These are phyloP conservation scores for Pseudogymnoascus sp. DNA, from an alignment of 2,329 filamentous ascomycete species.

Conservation along the genomic window DNA sequence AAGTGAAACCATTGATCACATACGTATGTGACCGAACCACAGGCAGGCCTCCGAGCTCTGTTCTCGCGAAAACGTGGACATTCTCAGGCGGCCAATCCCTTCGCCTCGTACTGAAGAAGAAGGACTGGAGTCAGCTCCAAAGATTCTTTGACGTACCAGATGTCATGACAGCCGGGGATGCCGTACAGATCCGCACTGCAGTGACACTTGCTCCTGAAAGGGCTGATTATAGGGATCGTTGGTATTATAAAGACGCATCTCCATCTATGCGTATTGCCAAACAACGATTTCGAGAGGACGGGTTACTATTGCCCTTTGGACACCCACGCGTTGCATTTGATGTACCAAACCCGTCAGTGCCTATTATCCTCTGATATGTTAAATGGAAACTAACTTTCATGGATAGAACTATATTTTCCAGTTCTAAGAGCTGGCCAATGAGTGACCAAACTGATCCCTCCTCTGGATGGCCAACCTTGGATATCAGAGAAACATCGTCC, in stretches of 20 bases:
- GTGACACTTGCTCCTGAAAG: constrained; percentile 14
- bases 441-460: constrained; percentile 31
- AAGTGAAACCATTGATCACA: constrained; percentile 12
- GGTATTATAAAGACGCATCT: constrained; percentile 5
- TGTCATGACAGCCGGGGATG: constrained; percentile 9
- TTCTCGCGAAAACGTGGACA: constrained; percentile 14
- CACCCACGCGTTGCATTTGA: constrained; percentile 25
- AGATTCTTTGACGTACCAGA: constrained; percentile 11
- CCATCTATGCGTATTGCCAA: constrained; percentile 21
- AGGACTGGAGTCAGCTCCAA: constrained; percentile 12
- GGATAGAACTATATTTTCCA: constrained; percentile 32
- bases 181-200: constrained; percentile 5
- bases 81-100: constrained; percentile 11
- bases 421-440: constrained; percentile 29
- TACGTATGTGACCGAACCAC: constrained; percentile 11
- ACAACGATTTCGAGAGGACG: constrained; percentile 30
- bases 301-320: constrained; percentile 34
- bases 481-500: constrained; percentile 21
- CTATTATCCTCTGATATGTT: neutral
- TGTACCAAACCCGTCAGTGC: constrained; percentile 35
- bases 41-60: constrained; percentile 6
- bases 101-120: constrained; percentile 13
- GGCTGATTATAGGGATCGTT: constrained; percentile 14
- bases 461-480: constrained; percentile 28
- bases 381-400: constrained; percentile 12